A percentile compares a stretch with the other conserved stretches of the same genome.
Conservation (phyloP, 768 basidiomycete species). For the Xerocomus brunneocitrinus region DNA sequence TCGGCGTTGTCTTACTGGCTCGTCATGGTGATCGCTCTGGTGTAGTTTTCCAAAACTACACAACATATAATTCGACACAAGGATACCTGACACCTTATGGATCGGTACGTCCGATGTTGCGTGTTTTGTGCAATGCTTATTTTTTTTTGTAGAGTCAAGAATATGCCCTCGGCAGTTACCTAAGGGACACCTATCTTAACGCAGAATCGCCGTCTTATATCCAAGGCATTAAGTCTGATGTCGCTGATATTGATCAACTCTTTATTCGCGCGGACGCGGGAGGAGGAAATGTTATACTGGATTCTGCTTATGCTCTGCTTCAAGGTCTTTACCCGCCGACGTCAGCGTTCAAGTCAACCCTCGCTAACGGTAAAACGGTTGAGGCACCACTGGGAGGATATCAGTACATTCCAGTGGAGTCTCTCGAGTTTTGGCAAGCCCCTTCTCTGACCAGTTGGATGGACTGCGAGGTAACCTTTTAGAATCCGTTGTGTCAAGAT, state of each 20-base stretch:
- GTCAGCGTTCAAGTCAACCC: constrained; percentile 53
- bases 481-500: not conserved
- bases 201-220: constrained; percentile 61
- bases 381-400: constrained; percentile 51
- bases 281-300: constrained; percentile 74
- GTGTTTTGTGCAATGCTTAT: not conserved
- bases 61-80: constrained; percentile 56
- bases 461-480: constrained; percentile 41
- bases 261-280: constrained; percentile 76
- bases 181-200: constrained; percentile 63
- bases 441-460: constrained; percentile 81
- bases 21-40: constrained; percentile 69
- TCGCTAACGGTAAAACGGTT: constrained; percentile 69
- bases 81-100: constrained; percentile 71
- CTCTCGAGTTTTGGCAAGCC: constrained; percentile 52
- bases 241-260: constrained; percentile 66
- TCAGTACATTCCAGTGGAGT: constrained; percentile 42
- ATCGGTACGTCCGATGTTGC: constrained; percentile 41
- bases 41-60: constrained; percentile 67
- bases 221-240: constrained; percentile 56
- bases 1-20: constrained; percentile 69
- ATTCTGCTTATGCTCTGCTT: constrained; percentile 75
- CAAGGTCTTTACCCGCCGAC: constrained; percentile 85
- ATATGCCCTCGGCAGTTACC: constrained; percentile 51
- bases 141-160: constrained; percentile 39